A percentile compares a stretch with the other conserved stretches of the same genome.
These are phyloP conservation scores for Trypanosomatidae sp. DNA, from an alignment of 208 protist species.

Conservation along the genomic window DNA sequence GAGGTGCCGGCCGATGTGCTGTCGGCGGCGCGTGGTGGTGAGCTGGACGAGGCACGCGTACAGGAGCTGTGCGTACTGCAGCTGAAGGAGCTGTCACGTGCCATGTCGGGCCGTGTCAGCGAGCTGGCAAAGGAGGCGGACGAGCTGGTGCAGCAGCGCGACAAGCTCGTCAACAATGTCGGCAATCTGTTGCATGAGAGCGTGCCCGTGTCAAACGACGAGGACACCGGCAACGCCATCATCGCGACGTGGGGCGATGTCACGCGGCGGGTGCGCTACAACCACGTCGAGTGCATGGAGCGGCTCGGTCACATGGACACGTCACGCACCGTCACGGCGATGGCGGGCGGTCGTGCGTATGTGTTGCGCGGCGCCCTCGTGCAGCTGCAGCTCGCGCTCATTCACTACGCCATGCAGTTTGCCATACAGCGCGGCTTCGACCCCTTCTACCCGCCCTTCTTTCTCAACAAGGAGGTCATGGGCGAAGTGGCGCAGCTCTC, in stretches of 20 bases:
- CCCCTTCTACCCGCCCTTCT: constrained; percentile 98
- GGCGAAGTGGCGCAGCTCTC: constrained; percentile 94
- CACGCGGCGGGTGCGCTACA: constrained; percentile 47
- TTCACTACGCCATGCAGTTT: constrained; percentile 97
- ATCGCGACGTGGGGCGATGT: constrained; percentile 81
- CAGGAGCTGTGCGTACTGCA: constrained; percentile 67
- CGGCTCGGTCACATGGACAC: constrained; percentile 86
- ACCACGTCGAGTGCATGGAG: constrained; percentile 91
- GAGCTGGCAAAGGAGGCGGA: constrained; percentile 48
- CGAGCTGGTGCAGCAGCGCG: constrained; percentile 43
- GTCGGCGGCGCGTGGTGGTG: constrained; percentile 28
- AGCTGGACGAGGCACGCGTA: constrained; percentile 40
- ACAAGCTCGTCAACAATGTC: constrained; percentile 73
- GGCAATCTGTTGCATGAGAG: constrained; percentile 96
- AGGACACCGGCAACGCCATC: constrained; percentile 89
- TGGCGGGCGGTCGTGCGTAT: constrained; percentile 96
- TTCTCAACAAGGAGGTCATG: constrained; percentile 98
- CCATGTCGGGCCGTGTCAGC: constrained; percentile 35
- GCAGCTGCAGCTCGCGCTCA: constrained; percentile 96
- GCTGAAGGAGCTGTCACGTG: constrained; percentile 84
- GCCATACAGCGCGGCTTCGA: constrained; percentile 87
- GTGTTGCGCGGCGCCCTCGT: constrained; percentile 96
- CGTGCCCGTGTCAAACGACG: constrained; percentile 91
- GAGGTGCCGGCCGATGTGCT: constrained; percentile 50
- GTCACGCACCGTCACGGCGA: constrained; percentile 59